Evolutionary conservation across 768 basidiomycete species (phyloP), one percentile per base, ranked within the genome.

Genomic region (Pilatotrama ljubarskyi): DNA sequence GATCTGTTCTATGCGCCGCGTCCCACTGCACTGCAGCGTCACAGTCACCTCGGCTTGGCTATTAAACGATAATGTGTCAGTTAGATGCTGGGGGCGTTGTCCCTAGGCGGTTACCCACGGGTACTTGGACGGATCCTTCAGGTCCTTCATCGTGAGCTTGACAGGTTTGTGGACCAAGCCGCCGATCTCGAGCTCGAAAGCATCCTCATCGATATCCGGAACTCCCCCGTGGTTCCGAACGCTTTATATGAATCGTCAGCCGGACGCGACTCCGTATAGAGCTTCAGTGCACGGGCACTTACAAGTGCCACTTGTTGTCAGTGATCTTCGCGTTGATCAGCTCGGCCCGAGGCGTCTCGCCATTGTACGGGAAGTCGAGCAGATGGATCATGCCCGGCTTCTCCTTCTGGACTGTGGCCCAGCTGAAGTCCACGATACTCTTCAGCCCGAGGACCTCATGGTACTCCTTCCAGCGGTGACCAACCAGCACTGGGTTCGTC

Each of bases 281-380:
- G n/a, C n/a, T n/a, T n/a, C n/a, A n/a, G n/a, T n/a, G n/a, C n/a
- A n/a, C 10, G 11, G n/a, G n/a, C 25, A 69, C 79, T 25, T 55
- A 82, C 81, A 82, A 82, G 63, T 82, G 81, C 59, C 77, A 73
- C 65, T 70, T 76, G 66, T 82, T 82, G 38, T 78, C 75, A 0
- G 81, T 84, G 44, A 83, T 57, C 70, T 80, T 82, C 20, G 75
- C 76, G 36, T 70, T 67, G 46, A 82, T 59, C 18, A 82, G 71
- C 58, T 80, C 75, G 17, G 76, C 67, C 13, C 76, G 71, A 18
- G 70, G 74, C 8, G 82, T 82, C 64, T 83, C 82, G 32, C 82
- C 82, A 63, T 83, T 83, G 66, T 82, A 83, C 8, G 82, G 83
- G 65, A 83, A 84, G 65, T 82, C 79, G 22, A 83, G 71, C 20